A percentile compares a stretch with the other conserved stretches of the same genome.
Evolutionary conservation across 345 rosid genomes (phyloP).

Genomic region (Orychophragmus violaceus): DNA sequence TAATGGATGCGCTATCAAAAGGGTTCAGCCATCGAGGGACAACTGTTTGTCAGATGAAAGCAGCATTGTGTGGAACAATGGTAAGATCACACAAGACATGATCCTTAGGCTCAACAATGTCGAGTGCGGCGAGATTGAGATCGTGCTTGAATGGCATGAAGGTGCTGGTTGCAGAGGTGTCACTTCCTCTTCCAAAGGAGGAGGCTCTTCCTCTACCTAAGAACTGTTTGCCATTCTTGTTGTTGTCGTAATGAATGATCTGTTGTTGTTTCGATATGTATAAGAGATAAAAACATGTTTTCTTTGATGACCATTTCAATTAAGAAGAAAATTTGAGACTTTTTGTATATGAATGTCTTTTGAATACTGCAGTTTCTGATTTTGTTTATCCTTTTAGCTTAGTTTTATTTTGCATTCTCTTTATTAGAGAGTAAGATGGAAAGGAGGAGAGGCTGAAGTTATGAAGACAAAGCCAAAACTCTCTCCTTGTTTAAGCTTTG

Average conservation of each 20-base stretch:
- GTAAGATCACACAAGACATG: constrained; percentile 59
- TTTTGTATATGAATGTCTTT: not conserved
- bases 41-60: constrained; percentile 66
- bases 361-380: not conserved
- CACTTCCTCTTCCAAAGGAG: constrained; percentile 14
- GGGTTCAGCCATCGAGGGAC: constrained; percentile 39
- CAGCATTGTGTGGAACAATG: constrained; percentile 40
- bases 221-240: not conserved
- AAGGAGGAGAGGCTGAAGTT: too few species aligned
- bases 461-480: too few species aligned
- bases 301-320: constrained; percentile 11
- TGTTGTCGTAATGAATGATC: not conserved
- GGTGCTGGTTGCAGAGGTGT: constrained; percentile 42
- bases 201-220: constrained; percentile 19
- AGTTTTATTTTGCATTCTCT: not conserved
- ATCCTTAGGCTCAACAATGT: constrained; percentile 52
- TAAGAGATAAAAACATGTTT: not conserved
- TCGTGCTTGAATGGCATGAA: constrained; percentile 70
- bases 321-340: not conserved
- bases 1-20: constrained; percentile 49
- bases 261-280: constrained; percentile 24
- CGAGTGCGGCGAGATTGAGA: constrained; percentile 59
- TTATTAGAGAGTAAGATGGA: too few species aligned
- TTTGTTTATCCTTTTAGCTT: too few species aligned
- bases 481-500: too few species aligned